Evolutionary conservation across 129 eudicot species (phyloP).

Genomic region (Flaveria trinervia): DNA sequence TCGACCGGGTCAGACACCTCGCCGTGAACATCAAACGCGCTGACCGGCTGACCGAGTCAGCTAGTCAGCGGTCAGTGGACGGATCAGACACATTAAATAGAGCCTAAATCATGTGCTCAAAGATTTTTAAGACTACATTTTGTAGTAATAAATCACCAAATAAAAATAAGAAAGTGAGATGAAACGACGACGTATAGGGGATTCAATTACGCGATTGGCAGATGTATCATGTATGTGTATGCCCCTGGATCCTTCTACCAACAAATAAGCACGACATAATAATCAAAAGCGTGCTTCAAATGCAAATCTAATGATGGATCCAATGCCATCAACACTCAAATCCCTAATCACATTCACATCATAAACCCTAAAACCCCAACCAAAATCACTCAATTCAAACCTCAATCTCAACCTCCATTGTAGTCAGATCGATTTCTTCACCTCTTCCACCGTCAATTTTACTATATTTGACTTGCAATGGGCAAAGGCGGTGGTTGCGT

Average conservation of each 20-base stretch:
- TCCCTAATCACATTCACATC: slow-evolving; percentile 24
- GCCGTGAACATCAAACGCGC: no score
- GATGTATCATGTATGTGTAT: no score
- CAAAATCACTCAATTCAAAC: background rate
- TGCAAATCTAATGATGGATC: slow-evolving; percentile 29
- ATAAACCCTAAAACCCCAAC: slow-evolving; percentile 20
- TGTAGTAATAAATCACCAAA: background rate
- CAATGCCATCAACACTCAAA: slow-evolving; percentile 27
- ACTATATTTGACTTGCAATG: slow-evolving; percentile 38
- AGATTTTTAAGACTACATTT: no score
- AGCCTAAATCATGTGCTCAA: no score
- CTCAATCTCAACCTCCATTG: slow-evolving; percentile 10
- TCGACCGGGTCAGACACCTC: no score
- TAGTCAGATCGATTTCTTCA: slow-evolving; percentile 1
- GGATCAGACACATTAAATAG: no score
- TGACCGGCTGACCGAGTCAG: no score
- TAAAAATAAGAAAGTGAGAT: background rate
- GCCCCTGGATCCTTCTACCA: slow-evolving; percentile 10
- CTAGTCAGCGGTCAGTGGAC: no score
- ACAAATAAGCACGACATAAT: slow-evolving; percentile 31
- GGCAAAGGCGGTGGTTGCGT: slow-evolving; percentile 99
- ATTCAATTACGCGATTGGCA: background rate
- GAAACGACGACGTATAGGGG: background rate
- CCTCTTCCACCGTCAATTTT: background rate
- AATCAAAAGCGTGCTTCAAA: slow-evolving; percentile 29